Evolutionary conservation across 371 early-diverging fungal species (phyloP), one percentile per base, ranked within the genome.

Genomic region (Mortierella sp.): DNA sequence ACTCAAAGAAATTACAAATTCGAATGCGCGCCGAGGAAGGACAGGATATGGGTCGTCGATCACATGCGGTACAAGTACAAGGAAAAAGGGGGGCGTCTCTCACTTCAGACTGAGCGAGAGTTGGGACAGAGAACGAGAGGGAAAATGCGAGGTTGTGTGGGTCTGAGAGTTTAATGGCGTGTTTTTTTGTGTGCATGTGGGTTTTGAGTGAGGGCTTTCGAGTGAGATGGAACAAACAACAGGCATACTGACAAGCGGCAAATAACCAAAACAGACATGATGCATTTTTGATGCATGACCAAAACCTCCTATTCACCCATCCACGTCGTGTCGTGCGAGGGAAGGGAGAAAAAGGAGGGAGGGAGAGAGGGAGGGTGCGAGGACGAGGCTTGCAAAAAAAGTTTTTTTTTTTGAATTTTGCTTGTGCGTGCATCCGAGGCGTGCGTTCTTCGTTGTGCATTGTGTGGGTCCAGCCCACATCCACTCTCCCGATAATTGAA

Each of bases 251-350:
- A 27, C 27, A 60, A 60, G 41, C 41, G 41, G 5, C 41, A 41
- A 4, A 41, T 6, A 41, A 41, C 35, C 29, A 29, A 60, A 60
- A 60, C 60, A 29, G 60, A 60, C 60, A 60, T 60, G 60, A 60
- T 60, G 60, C 60, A 60, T 60, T 60, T 27, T 29, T 29, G 5
- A 32, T 60, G 60, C 60, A 60, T 60, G 60, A 60, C 32, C 60
- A 60, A 27, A 58, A 60, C 12, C 29, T 60, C 27, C 60, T 29
- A 29, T 27, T 32, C 60, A 14, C 14, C n/a, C 27, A 4, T n/a
- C 12, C 27, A 14, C 5, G 55, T 55, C n/a, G 27, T 56, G 27
- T 27, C 27, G 8, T 27, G 58, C 27, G 29, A 56, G 27, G 29
- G 58, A n/a, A 27, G 11, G 21, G 21, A 21, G 21, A 21, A 51